Evolutionary conservation across 495 filamentous ascomycete genomes (phyloP).

Genomic region (Pseudomonodictys pantanalensis): DNA sequence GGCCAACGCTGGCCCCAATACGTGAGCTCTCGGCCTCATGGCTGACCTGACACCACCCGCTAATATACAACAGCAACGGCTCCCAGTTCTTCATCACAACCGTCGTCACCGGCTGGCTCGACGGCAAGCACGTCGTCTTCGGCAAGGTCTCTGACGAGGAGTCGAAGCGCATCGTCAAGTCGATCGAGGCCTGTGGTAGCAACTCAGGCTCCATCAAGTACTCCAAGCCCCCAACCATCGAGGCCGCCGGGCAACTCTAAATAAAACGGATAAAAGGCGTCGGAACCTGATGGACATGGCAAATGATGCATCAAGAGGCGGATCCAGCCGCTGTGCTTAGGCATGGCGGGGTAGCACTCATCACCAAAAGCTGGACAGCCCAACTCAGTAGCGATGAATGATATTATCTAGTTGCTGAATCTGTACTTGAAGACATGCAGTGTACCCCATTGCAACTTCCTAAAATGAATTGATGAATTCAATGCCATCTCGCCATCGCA

Average conservation of each 20-base stretch:
- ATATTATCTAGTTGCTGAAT: slow-evolving; percentile 3
- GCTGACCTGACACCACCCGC: slow-evolving; percentile 13
- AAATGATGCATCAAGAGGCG: background rate
- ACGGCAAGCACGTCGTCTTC: slow-evolving; percentile 49
- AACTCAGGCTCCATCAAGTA: slow-evolving; percentile 41
- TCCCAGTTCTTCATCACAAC: slow-evolving; percentile 65
- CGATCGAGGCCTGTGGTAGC: slow-evolving; percentile 43
- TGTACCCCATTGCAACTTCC: background rate
- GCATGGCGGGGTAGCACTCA: background rate
- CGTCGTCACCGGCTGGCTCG: slow-evolving; percentile 46
- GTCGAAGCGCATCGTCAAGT: slow-evolving; percentile 39
- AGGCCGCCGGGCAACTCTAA: slow-evolving; percentile 33
- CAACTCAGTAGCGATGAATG: slow-evolving; percentile 16
- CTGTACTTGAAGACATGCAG: background rate
- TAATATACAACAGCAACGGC: slow-evolving; percentile 58
- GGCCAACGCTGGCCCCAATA: slow-evolving; percentile 80
- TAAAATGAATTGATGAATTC: slow-evolving; percentile 1
- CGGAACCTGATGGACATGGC: background rate
- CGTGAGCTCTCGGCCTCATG: slow-evolving; percentile 48
- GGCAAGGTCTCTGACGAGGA: slow-evolving; percentile 42
- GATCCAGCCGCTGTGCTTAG: background rate
- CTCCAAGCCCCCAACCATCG: slow-evolving; percentile 41
- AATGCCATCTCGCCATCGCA: too few species aligned
- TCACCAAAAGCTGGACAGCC: slow-evolving; percentile 1
- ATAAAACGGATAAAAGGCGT: background rate